Evolutionary conservation across 208 protist species (phyloP).

Genomic region (Leptomonas pyrrhocoris): DNA sequence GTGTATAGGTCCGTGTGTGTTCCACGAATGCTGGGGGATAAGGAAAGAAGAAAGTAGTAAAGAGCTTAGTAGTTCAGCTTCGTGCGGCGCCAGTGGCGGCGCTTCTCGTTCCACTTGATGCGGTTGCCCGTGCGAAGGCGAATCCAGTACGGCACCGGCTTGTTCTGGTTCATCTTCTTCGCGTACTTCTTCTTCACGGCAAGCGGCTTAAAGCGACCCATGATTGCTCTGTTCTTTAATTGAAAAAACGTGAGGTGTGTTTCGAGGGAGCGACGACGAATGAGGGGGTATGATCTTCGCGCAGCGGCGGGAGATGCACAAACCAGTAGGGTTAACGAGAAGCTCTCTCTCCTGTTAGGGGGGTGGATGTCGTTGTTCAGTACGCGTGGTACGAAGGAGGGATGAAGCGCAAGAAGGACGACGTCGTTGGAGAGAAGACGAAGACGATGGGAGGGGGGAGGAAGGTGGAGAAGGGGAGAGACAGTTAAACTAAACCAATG

Average conservation of each 20-base stretch:
- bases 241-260: background rate
- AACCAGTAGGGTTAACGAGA: background rate
- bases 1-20: too few relatives aligned
- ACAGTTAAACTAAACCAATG: background rate
- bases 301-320: background rate
- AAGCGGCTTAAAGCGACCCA: constrained; percentile 92
- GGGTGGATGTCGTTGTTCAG: too few relatives aligned
- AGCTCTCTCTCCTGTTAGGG: background rate
- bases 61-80: constrained; percentile 91
- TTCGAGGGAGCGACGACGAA: constrained; percentile 13
- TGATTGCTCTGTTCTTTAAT: constrained; percentile 11
- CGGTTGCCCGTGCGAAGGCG: constrained; percentile 91
- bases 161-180: constrained; percentile 95
- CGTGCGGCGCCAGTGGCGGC: constrained; percentile 95
- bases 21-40: too few relatives aligned
- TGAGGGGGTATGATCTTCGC: constrained; percentile 7
- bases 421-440: too few relatives aligned
- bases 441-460: too few relatives aligned
- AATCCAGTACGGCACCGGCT: constrained; percentile 94
- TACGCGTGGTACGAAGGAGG: too few relatives aligned
- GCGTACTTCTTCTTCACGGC: constrained; percentile 94
- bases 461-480: background rate
- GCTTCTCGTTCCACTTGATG: constrained; percentile 96
- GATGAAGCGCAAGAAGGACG: too few relatives aligned
- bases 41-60: too few relatives aligned